A percentile compares a stretch with the other conserved stretches of the same genome.
Evolutionary conservation across 2,329 filamentous ascomycete species (phyloP).

Genomic region (Colletotrichum chlorophyti): DNA sequence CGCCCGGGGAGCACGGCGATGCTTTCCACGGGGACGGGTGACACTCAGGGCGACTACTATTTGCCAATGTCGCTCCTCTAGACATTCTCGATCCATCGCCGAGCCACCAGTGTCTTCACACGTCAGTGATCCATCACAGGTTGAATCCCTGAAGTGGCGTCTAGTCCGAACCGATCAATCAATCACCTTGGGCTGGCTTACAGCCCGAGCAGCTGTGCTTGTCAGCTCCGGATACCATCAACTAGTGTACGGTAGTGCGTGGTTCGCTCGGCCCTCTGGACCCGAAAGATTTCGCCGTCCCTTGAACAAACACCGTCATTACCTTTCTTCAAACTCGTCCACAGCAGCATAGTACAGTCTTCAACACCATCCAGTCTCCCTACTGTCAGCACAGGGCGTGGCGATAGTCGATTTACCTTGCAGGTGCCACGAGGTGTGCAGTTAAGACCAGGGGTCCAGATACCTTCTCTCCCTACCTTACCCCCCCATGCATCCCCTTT

Average conservation of each 20-base stretch:
- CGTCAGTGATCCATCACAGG: not conserved
- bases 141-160: not conserved
- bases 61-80: not conserved
- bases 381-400: slow-evolving; percentile 17
- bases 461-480: too few relatives aligned
- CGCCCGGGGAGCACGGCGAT: too few relatives aligned
- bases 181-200: not conserved
- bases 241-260: too few relatives aligned
- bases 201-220: too few relatives aligned
- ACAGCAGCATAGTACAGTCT: too few relatives aligned
- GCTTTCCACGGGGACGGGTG: not conserved
- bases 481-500: slow-evolving; percentile 20
- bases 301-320: too few relatives aligned
- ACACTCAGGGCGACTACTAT: not conserved
- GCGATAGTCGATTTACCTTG: slow-evolving; percentile 27
- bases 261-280: not conserved
- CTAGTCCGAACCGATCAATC: not conserved
- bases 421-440: slow-evolving; percentile 29
- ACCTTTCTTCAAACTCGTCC: too few relatives aligned
- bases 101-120: not conserved
- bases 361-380: not conserved
- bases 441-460: slow-evolving; percentile 28
- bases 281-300: too few relatives aligned
- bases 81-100: not conserved
- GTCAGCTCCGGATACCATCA: too few relatives aligned